phyloP scores from a whole-genome alignment of 352 stramenopile species.

The Globisporangium sylvaticum region DNA sequence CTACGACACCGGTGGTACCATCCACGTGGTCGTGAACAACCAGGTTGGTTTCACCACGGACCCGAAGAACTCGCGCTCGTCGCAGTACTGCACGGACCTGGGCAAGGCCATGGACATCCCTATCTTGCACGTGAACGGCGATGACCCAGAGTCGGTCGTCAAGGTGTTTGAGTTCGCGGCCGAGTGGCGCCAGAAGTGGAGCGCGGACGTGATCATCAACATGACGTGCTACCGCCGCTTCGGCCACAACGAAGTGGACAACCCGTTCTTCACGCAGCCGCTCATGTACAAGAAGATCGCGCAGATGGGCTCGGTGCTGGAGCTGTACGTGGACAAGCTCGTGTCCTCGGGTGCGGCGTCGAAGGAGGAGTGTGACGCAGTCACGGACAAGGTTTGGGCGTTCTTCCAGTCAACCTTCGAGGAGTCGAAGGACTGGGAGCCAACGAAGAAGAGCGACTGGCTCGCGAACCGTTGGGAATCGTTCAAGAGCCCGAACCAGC shows the following conservation, averaged over 20 bases:
- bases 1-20: constrained; percentile 95
- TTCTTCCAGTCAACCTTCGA: constrained; percentile 92
- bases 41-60: constrained; percentile 97
- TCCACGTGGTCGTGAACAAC: constrained; percentile 99
- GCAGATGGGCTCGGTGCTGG: constrained; percentile 89
- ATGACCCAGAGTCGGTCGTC: constrained; percentile 91
- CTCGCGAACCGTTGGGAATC: constrained; percentile 93
- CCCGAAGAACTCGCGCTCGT: constrained; percentile 91
- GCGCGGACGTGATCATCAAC: constrained; percentile 96
- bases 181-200: constrained; percentile 73
- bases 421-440: constrained; percentile 91
- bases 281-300: constrained; percentile 96
- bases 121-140: constrained; percentile 92
- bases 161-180: constrained; percentile 89
- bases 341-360: constrained; percentile 36
- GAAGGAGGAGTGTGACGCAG: constrained; percentile 87
- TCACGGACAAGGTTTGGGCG: constrained; percentile 84
- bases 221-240: constrained; percentile 97
- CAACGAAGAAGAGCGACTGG: constrained; percentile 92
- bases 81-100: constrained; percentile 95
- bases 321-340: constrained; percentile 84
- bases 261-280: constrained; percentile 98
- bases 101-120: constrained; percentile 96
- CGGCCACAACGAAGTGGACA: constrained; percentile 98
- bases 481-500: constrained; percentile 96